Conservation (phyloP, 2,329 filamentous ascomycete species). For the Nothophoma quercina region DNA sequence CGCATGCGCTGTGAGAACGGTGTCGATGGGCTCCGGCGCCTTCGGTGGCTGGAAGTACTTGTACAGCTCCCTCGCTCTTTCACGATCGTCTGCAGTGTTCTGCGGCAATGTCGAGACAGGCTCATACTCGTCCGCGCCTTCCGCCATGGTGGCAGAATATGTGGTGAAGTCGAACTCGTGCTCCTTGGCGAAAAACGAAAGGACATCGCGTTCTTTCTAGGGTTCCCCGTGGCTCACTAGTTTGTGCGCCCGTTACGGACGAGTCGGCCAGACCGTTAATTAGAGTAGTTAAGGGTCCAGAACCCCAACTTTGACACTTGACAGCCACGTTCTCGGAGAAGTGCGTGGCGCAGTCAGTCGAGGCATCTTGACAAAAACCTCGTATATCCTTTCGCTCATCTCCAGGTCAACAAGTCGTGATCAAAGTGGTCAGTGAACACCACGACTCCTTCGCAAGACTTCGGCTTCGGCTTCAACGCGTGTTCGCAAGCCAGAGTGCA, state of each 20-base stretch:
- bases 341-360: not conserved
- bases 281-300: not conserved
- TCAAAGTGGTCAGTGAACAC: no score
- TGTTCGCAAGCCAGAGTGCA: no score
- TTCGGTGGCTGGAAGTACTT: conserved; percentile 35
- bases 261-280: not conserved
- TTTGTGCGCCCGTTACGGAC: not conserved
- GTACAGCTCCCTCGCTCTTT: conserved; percentile 38
- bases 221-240: not conserved
- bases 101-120: no score
- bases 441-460: no score
- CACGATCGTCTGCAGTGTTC: conserved; percentile 11
- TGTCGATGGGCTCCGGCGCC: conserved; percentile 31
- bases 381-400: no score
- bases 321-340: no score
- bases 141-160: not conserved
- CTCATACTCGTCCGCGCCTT: conserved; percentile 1
- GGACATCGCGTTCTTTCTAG: not conserved
- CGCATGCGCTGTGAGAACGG: conserved; percentile 44
- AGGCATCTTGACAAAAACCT: no score
- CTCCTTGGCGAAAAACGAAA: not conserved
- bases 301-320: no score
- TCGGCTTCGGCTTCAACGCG: no score
- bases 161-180: not conserved
- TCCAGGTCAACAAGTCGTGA: no score